Percentiles rank a stretch among this genome's conserved stretches.
Evolutionary conservation across 2,329 filamentous ascomycete genomes (phyloP).

Genomic region (Beauveria australis): DNA sequence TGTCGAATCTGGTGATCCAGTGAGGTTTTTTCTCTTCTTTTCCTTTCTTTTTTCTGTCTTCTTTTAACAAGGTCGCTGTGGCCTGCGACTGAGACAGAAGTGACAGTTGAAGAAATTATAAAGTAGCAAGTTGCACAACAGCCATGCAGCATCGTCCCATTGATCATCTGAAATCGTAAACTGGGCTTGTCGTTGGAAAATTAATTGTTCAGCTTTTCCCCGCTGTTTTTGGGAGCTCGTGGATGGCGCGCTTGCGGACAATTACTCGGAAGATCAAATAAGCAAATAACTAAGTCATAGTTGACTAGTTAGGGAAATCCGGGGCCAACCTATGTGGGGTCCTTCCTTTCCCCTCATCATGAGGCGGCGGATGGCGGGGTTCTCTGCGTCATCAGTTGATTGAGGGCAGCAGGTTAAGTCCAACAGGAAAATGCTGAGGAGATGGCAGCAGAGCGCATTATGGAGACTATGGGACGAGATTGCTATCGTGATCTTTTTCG

Average conservation of each 20-base stretch:
- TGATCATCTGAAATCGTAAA: background rate
- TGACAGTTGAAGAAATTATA: no score
- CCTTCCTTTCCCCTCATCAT: background rate
- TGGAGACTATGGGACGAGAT: no score
- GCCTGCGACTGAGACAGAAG: no score
- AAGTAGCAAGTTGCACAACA: no score
- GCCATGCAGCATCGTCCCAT: background rate
- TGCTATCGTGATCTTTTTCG: no score
- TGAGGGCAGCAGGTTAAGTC: background rate
- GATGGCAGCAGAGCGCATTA: no score
- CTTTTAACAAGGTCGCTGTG: background rate
- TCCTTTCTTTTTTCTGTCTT: background rate
- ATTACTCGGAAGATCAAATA: conserved; percentile 9
- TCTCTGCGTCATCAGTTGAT: background rate
- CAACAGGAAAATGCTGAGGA: no score
- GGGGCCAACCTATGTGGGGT: background rate
- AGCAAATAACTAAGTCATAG: no score
- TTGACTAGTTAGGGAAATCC: background rate
- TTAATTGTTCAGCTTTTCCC: background rate
- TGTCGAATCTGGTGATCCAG: background rate
- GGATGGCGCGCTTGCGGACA: conserved; percentile 10
- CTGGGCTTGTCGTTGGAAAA: background rate
- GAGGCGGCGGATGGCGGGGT: background rate
- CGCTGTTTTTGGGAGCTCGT: background rate
- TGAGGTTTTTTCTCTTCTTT: background rate